A percentile compares a stretch with the other conserved stretches of the same genome.
phyloP scores from a whole-genome alignment of 2,329 filamentous ascomycete genomes.

The Claviceps fusiformis region DNA sequence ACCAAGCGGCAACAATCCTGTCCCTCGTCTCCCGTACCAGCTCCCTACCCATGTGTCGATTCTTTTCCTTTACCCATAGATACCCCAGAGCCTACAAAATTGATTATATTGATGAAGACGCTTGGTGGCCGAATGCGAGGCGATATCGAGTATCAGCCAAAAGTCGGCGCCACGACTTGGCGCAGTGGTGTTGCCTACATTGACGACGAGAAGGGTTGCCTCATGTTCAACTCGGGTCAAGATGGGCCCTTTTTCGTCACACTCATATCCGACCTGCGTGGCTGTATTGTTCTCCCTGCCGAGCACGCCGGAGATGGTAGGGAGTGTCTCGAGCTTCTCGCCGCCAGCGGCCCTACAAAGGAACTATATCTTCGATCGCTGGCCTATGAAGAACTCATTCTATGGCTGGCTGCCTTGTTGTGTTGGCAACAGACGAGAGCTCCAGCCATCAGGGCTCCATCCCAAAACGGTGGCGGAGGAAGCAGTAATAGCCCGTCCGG shows the following conservation, averaged over 20 bases:
- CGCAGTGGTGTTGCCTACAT: conserved; percentile 61
- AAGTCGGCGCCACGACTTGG: conserved; percentile 49
- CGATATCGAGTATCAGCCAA: conserved; percentile 54
- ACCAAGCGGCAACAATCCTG: conserved; percentile 42
- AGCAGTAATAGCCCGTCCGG: conserved; percentile 16
- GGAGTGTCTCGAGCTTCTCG: conserved; percentile 40
- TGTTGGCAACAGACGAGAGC: conserved; percentile 69
- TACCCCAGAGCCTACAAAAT: conserved; percentile 55
- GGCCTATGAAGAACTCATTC: conserved; percentile 53
- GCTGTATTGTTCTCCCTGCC: conserved; percentile 54
- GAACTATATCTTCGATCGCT: conserved; percentile 52
- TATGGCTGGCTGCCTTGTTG: conserved; percentile 68
- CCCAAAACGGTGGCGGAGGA: conserved; percentile 27
- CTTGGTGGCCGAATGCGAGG: conserved; percentile 70
- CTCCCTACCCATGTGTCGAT: conserved; percentile 43
- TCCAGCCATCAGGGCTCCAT: conserved; percentile 38
- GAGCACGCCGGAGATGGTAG: conserved; percentile 29
- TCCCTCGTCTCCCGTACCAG: conserved; percentile 43
- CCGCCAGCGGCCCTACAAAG: conserved; percentile 34
- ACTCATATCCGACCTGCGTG: conserved; percentile 60
- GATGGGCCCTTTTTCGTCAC: conserved; percentile 50
- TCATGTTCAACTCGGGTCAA: conserved; percentile 62
- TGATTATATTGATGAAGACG: conserved; percentile 63
- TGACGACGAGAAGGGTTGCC: conserved; percentile 58
- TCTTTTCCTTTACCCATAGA: conserved; percentile 45